A percentile compares a stretch with the other conserved stretches of the same genome.
phyloP scores from a whole-genome alignment of 352 stramenopile genomes.

The Paralagenidium karlingii region DNA sequence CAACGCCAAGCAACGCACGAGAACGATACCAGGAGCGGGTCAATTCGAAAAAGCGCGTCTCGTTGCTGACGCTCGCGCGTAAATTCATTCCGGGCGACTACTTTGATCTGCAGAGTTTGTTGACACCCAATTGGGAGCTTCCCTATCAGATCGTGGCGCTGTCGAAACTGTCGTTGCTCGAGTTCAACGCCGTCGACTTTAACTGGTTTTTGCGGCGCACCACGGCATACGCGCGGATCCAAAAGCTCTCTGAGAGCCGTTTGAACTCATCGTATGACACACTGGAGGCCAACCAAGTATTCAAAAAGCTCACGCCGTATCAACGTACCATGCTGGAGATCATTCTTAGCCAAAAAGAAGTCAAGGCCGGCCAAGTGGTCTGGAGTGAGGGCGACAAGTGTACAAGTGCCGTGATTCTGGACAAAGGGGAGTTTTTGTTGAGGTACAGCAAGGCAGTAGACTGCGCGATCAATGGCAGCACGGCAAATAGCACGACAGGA shows the following conservation, averaged over 20 bases:
- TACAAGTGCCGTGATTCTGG: constrained; percentile 54
- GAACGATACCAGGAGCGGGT: constrained; percentile 4
- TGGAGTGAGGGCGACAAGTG: constrained; percentile 64
- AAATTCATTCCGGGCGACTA: constrained; percentile 82
- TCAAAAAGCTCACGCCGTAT: constrained; percentile 59
- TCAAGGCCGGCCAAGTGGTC: constrained; percentile 50
- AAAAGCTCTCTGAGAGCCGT: constrained; percentile 54
- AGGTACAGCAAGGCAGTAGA: too few relatives aligned
- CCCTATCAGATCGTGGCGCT: constrained; percentile 51
- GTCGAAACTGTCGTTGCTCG: constrained; percentile 55
- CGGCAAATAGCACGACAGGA: too few relatives aligned
- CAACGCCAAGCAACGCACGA: neutral
- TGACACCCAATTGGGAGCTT: constrained; percentile 51
- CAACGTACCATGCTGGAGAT: constrained; percentile 84
- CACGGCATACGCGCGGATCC: constrained; percentile 48
- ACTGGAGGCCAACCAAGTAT: constrained; percentile 68
- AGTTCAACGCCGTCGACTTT: constrained; percentile 76
- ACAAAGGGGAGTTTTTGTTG: constrained; percentile 60
- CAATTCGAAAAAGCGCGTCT: constrained; percentile 24
- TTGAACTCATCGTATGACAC: constrained; percentile 75
- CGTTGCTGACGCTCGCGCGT: constrained; percentile 46
- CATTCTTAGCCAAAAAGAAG: constrained; percentile 39
- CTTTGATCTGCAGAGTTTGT: constrained; percentile 74
- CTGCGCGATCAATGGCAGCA: too few relatives aligned
- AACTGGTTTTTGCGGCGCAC: constrained; percentile 78